Conservation (phyloP, 2,329 filamentous ascomycete species). For the Trichoderma sp. region DNA sequence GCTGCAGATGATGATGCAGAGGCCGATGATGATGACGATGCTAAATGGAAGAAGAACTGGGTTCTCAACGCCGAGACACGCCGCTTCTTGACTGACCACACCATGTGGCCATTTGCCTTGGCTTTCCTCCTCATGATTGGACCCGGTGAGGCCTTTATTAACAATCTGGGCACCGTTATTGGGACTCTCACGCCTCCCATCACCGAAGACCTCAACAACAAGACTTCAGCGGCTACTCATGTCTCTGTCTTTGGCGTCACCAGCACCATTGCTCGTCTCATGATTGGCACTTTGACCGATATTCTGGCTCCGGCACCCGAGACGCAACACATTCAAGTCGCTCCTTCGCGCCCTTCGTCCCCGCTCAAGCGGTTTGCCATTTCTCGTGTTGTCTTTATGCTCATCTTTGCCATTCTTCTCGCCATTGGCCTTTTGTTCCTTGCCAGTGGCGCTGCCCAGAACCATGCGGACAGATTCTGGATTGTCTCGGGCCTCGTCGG, state of each 20-base stretch:
- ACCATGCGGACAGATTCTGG: constrained; percentile 79
- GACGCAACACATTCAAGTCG: constrained; percentile 57
- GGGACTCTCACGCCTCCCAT: constrained; percentile 72
- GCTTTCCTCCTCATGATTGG: constrained; percentile 94
- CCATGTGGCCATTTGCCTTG: constrained; percentile 92
- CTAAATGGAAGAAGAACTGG: constrained; percentile 78
- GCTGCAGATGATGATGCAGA: constrained; percentile 49
- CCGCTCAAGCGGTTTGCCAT: constrained; percentile 54
- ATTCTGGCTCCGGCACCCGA: constrained; percentile 71
- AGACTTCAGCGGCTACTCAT: constrained; percentile 76
- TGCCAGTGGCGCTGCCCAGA: constrained; percentile 72
- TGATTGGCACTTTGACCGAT: constrained; percentile 87
- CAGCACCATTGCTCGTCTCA: constrained; percentile 85
- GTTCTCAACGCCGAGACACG: constrained; percentile 89
- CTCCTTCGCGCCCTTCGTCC: constrained; percentile 28
- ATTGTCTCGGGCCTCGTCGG: constrained; percentile 82
- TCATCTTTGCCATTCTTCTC: constrained; percentile 72
- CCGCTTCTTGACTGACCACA: constrained; percentile 80
- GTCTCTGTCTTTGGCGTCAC: constrained; percentile 90
- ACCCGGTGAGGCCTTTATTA: constrained; percentile 96
- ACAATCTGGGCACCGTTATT: constrained; percentile 93
- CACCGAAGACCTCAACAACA: constrained; percentile 41
- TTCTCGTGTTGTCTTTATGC: constrained; percentile 78
- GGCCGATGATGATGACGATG: constrained; percentile 47
- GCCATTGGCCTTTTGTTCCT: constrained; percentile 76